Base-by-base conservation (phyloP, 192 early-diverging fungal species). In the Entophlyctis luteolus region DNA sequence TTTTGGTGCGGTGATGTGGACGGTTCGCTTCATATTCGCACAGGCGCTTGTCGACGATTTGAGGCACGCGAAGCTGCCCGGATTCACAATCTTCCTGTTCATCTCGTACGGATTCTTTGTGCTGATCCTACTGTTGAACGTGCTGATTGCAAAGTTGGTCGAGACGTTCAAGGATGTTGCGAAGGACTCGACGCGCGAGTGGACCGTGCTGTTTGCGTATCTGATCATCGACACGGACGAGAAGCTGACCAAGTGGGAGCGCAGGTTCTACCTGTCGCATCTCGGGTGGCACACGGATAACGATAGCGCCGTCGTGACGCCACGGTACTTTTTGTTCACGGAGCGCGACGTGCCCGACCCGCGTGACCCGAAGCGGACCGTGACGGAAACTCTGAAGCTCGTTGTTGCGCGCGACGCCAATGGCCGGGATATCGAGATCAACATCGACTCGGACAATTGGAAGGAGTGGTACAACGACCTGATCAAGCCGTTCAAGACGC, bases 121-220 rank as follows among this genome's bases (percentile, higher is more conserved):
- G 10, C 38, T 37, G 8, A n/a, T 68, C 12, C 54, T 68, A 6
- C 55, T 68, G 12, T 5, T 59, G 2, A 68, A 68, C 45, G 55
- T 68, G 14, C 55, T 68, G 48, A 68, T 68, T 59, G 54, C 55
- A 10, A 59, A 54, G 42, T 33, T 68, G 4, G 55, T 28, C 28
- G 35, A 58, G 8, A 68, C 67, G 3, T 68, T 59, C 25, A 35
- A 46, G 31, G 8, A n/a, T 31, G 32, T 59, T 16, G n/a, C 28
- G 1, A 22, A 28, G 14, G 67, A 59, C 22, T 59, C 55, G 3
- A 37, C 46, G 45, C 29, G 45, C 27, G 48, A 42, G 42, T 68
- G 67, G 67, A 49, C 33, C 18, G 25, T 68, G 55, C 25, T 33
- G 18, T 59, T 32, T 18, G 67, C 67, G 27, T 32, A 22, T 22